A percentile compares a stretch with the other conserved stretches of the same genome.
These are phyloP conservation scores for Saturnispora halmiae DNA, from an alignment of 805 yeast genomes.

Conservation along the genomic window DNA sequence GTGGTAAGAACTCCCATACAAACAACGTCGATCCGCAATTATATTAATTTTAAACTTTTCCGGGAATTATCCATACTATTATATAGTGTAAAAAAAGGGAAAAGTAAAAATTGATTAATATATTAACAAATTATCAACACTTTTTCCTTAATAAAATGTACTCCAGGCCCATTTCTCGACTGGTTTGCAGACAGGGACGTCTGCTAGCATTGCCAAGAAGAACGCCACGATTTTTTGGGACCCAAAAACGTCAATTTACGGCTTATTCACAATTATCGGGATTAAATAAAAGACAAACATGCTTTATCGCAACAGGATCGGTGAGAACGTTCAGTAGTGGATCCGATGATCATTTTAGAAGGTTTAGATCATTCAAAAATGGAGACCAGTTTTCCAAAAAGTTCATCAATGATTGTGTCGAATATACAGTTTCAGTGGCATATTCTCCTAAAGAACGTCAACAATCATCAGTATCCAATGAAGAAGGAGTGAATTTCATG, in stretches of 20 bases:
- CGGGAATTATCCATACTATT: too few relatives aligned
- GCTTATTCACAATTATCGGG: not conserved
- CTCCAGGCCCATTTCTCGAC: not conserved
- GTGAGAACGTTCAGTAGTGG: constrained; percentile 12
- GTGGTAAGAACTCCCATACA: too few relatives aligned
- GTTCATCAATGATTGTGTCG: constrained; percentile 24
- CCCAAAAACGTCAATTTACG: not conserved
- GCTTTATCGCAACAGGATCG: constrained; percentile 6
- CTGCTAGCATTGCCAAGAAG: not conserved
- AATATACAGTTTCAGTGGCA: constrained; percentile 56
- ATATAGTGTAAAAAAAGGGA: too few relatives aligned
- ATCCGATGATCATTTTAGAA: constrained; percentile 19
- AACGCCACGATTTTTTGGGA: not conserved
- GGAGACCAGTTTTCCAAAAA: constrained; percentile 24
- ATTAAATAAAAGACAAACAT: constrained; percentile 1
- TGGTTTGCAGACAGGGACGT: not conserved
- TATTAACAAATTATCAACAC: not conserved
- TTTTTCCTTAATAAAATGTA: not conserved
- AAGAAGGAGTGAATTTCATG: constrained; percentile 23
- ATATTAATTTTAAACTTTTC: too few relatives aligned
- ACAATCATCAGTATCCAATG: constrained; percentile 30
- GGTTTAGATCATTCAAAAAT: constrained; percentile 22
- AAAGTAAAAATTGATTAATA: too few relatives aligned
- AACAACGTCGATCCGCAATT: too few relatives aligned
- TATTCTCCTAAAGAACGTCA: constrained; percentile 63